phyloP scores from a whole-genome alignment of 2,329 filamentous ascomycete genomes.

The Colletotrichum sp. region DNA sequence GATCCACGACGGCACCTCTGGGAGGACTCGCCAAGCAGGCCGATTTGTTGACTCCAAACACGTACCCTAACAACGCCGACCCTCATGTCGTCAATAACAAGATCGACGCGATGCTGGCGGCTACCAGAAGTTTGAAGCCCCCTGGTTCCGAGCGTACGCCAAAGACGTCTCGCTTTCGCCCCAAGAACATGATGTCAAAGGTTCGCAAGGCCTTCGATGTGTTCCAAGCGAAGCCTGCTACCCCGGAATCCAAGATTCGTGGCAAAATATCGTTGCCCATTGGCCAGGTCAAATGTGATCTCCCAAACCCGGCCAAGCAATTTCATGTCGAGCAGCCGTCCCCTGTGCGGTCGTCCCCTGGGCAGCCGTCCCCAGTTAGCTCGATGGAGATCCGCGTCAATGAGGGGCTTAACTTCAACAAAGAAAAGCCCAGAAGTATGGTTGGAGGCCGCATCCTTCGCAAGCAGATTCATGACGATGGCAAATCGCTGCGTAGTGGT shows the following conservation, averaged over 20 bases:
- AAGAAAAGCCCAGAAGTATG: slow-evolving; percentile 37
- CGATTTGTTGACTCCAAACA: not conserved
- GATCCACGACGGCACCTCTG: slow-evolving; percentile 14
- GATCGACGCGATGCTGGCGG: slow-evolving; percentile 39
- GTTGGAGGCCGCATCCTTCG: slow-evolving; percentile 31
- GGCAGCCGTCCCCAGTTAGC: slow-evolving; percentile 27
- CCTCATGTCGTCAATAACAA: slow-evolving; percentile 37
- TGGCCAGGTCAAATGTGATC: not conserved
- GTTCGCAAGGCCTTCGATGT: slow-evolving; percentile 37
- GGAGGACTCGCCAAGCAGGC: not conserved
- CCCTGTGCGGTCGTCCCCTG: slow-evolving; percentile 28
- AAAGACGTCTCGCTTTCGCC: slow-evolving; percentile 31
- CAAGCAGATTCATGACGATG: slow-evolving; percentile 33
- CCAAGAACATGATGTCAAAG: slow-evolving; percentile 36
- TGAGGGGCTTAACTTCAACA: slow-evolving; percentile 37
- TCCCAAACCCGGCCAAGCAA: slow-evolving; percentile 7
- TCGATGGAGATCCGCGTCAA: slow-evolving; percentile 37
- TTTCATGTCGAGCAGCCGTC: slow-evolving; percentile 18
- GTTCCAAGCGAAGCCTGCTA: slow-evolving; percentile 30
- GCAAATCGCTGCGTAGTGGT: slow-evolving; percentile 28
- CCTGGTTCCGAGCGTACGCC: slow-evolving; percentile 12
- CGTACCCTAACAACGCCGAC: not conserved
- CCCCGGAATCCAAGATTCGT: slow-evolving; percentile 17
- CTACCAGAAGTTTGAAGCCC: slow-evolving; percentile 38
- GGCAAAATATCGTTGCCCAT: slow-evolving; percentile 16